Percentiles rank a stretch among this genome's conserved stretches.
Conservation (phyloP, 2,329 filamentous ascomycete species). For the Arachnopeziza araneosa region DNA sequence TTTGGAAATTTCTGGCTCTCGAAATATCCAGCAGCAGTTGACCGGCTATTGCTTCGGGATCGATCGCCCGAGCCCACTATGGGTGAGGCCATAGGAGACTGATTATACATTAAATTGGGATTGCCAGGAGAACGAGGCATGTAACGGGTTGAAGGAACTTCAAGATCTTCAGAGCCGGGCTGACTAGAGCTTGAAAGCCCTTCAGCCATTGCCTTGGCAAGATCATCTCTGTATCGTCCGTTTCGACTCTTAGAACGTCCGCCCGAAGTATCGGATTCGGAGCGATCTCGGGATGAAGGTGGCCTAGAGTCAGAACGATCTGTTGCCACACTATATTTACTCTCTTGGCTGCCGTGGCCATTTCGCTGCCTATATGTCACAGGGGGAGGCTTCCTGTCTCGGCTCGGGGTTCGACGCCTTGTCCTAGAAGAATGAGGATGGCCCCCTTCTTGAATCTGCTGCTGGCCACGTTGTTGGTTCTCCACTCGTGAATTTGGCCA, state of each 20-base stretch:
- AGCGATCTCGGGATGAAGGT: conserved; percentile 27
- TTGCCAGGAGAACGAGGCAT: conserved; percentile 21
- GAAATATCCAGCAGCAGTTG: conserved; percentile 18
- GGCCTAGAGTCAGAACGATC: conserved; percentile 24
- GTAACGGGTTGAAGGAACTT: conserved; percentile 19
- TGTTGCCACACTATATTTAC: conserved; percentile 16
- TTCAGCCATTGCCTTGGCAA: conserved; percentile 18
- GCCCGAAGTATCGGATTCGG: conserved; percentile 26
- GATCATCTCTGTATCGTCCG: conserved; percentile 27
- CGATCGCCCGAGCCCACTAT: conserved; percentile 15
- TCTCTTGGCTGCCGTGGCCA: conserved; percentile 15
- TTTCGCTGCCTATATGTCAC: conserved; percentile 18
- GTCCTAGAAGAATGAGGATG: conserved; percentile 14
- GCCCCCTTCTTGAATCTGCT: conserved; percentile 14
- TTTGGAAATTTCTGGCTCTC: conserved; percentile 22
- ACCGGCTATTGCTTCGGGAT: conserved; percentile 26
- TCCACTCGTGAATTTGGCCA: conserved; percentile 14
- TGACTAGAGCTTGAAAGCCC: conserved; percentile 19
- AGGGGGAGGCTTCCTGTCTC: conserved; percentile 25
- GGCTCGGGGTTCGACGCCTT: conserved; percentile 20
- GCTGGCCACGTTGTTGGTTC: conserved; percentile 12
- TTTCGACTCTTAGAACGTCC: conserved; percentile 28
- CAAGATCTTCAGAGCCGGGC: conserved; percentile 19
- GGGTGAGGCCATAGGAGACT: conserved; percentile 25
- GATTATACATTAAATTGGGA: conserved; percentile 15